phyloP scores from a whole-genome alignment of 495 filamentous ascomycete genomes.

The Podospora bellae-mahoneyi region DNA sequence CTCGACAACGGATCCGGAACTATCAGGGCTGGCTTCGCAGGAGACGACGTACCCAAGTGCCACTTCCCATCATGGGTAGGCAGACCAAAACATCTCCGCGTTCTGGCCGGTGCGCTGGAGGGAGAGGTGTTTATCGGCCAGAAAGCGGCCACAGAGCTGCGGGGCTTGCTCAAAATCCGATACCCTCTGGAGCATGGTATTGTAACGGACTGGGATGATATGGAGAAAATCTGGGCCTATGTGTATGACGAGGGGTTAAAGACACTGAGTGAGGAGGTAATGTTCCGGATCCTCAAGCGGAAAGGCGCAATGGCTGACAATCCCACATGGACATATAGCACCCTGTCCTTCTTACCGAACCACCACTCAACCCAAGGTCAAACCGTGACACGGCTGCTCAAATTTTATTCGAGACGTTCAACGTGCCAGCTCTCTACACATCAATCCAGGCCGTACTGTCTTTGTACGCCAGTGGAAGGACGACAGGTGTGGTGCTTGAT shows the following conservation, averaged over 20 bases:
- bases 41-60: constrained; percentile 91
- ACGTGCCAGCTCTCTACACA: constrained; percentile 92
- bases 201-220: constrained; percentile 99
- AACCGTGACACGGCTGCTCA: constrained; percentile 97
- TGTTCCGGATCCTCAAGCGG: constrained; percentile 17
- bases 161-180: constrained; percentile 88
- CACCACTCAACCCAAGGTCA: constrained; percentile 89
- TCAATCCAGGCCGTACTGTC: constrained; percentile 97
- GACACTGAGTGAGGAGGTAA: constrained; percentile 91
- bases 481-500: constrained; percentile 93
- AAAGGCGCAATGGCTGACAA: background rate
- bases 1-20: constrained; percentile 99
- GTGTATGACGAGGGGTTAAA: constrained; percentile 69
- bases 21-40: constrained; percentile 94
- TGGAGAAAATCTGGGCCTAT: constrained; percentile 97
- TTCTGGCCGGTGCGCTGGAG: constrained; percentile 91
- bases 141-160: constrained; percentile 80
- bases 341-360: constrained; percentile 93
- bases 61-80: constrained; percentile 98
- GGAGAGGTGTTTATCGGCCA: constrained; percentile 97
- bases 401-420: constrained; percentile 98
- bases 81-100: constrained; percentile 92
- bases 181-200: constrained; percentile 98
- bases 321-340: constrained; percentile 52
- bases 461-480: constrained; percentile 92